Conservation (phyloP, 805 yeast species). For the Ogataea philodendri region DNA sequence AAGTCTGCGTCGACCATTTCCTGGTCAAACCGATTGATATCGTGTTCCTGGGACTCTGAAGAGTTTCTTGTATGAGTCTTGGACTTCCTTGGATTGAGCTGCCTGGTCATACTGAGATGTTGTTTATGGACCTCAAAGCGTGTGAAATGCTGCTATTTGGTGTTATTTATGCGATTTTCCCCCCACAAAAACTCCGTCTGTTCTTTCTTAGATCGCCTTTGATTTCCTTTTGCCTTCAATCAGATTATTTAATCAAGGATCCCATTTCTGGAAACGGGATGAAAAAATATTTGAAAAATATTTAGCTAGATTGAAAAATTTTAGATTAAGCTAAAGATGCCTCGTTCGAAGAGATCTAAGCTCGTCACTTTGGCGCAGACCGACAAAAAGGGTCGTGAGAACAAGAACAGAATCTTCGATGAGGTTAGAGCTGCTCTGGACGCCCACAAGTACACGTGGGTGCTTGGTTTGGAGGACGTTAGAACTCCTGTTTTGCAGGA, state of each 20-base stretch:
- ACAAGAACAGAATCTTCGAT: slow-evolving; percentile 87
- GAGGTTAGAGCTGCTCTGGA: slow-evolving; percentile 85
- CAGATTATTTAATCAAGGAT: slow-evolving; percentile 2
- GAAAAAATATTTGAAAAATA: slow-evolving; percentile 13
- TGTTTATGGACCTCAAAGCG: too few relatives aligned
- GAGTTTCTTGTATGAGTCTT: slow-evolving; percentile 5
- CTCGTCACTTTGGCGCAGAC: slow-evolving; percentile 94
- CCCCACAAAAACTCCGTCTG: slow-evolving; percentile 8
- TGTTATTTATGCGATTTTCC: not conserved
- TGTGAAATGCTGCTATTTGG: too few relatives aligned
- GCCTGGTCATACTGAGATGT: slow-evolving; percentile 5
- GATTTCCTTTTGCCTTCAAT: slow-evolving; percentile 17
- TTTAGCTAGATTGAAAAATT: slow-evolving; percentile 9
- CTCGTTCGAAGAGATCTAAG: slow-evolving; percentile 96
- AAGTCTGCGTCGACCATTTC: slow-evolving; percentile 26
- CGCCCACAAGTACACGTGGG: slow-evolving; percentile 75
- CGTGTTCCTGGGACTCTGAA: slow-evolving; percentile 11
- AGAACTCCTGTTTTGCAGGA: slow-evolving; percentile 95
- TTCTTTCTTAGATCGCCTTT: slow-evolving; percentile 10
- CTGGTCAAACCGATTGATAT: slow-evolving; percentile 27
- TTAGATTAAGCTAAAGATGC: slow-evolving; percentile 52
- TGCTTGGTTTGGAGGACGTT: slow-evolving; percentile 82
- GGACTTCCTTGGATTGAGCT: slow-evolving; percentile 8
- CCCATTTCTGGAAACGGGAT: slow-evolving; percentile 19
- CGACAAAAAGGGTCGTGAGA: slow-evolving; percentile 91